Percentiles rank a stretch among this genome's conserved stretches.
Evolutionary conservation across 2,329 filamentous ascomycete species (phyloP).

Genomic region (Penicillium corylophilum): DNA sequence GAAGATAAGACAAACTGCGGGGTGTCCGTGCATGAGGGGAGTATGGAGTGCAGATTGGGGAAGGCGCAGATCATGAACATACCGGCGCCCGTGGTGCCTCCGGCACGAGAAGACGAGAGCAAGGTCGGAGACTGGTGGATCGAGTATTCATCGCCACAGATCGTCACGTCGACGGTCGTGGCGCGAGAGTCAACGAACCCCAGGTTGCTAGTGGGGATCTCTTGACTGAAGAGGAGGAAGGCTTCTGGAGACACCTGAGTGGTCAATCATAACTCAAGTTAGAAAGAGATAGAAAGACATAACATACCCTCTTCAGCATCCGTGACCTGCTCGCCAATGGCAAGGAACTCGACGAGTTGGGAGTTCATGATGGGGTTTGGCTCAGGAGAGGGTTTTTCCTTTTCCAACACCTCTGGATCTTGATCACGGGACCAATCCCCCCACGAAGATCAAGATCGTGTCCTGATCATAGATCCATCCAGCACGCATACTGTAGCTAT

Average conservation of each 20-base stretch:
- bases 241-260: conserved; percentile 61
- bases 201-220: conserved; percentile 71
- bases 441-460: background rate
- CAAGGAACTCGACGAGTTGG: conserved; percentile 36
- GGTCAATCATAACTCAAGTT: background rate
- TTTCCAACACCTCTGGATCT: background rate
- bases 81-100: conserved; percentile 73
- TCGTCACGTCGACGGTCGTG: conserved; percentile 61
- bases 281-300: background rate
- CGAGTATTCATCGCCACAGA: conserved; percentile 68
- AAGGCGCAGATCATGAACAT: conserved; percentile 13
- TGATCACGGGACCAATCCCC: conserved; percentile 16
- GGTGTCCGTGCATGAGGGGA: conserved; percentile 12
- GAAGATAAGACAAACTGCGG: conserved; percentile 15
- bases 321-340: conserved; percentile 50
- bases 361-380: conserved; percentile 5
- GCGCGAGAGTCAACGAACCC: conserved; percentile 80
- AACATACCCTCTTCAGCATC: conserved; percentile 61
- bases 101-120: conserved; percentile 71
- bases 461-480: background rate
- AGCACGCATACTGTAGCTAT: background rate
- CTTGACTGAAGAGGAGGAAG: conserved; percentile 79
- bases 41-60: conserved; percentile 6
- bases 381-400: background rate
- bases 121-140: conserved; percentile 83